Evolutionary conservation across 2,329 filamentous ascomycete species (phyloP), one percentile per base, ranked within the genome.

Genomic region (Dothideomycetidae sp.): DNA sequence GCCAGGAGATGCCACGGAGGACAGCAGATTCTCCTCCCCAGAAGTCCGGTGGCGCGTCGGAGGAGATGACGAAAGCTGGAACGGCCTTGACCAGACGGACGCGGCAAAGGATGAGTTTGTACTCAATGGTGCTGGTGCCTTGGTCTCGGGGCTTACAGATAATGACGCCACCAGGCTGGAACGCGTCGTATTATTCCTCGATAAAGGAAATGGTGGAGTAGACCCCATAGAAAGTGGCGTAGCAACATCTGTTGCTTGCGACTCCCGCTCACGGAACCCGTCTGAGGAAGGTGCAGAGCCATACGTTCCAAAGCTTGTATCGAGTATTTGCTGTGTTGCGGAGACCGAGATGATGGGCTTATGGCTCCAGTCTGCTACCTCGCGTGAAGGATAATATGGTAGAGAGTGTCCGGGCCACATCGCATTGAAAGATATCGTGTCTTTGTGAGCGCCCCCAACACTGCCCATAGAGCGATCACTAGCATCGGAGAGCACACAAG

Each of bases 401-500:
- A 38, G 14, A 12, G 30, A 31, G 12, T 38, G 29, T 13, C 36
- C 36, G 5, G 36, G 36, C 17, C 29, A 38, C 5, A 38, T 26
- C 11, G 29, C 11, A 10, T 19, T 33, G 16, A 33, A 14, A n/a
- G 36, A 26, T 17, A 30, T 10, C 10, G 18, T 16, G 4, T n/a
- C n/a, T n/a, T 13, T 35, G 17, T 12, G 21, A 15, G 15, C 28
- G 3, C 36, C 40, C 10, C 33, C 10, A 17, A 19, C 26, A 35
- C 18, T 30, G 13, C 15, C 11, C 15, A n/a, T 11, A 12, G 11
- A 33, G 18, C 12, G 18, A 23, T 11, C 3, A 39, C 26, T 15
- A 35, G 42, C 4, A 66, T 71, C 64, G 10, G 64, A 57, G 37
- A 77, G 63, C 21, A 77, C 62, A 44, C 71, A 75, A 3, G 73